phyloP scores from a whole-genome alignment of 1,284 basidiomycete species.

The Ceratobasidium sp. region DNA sequence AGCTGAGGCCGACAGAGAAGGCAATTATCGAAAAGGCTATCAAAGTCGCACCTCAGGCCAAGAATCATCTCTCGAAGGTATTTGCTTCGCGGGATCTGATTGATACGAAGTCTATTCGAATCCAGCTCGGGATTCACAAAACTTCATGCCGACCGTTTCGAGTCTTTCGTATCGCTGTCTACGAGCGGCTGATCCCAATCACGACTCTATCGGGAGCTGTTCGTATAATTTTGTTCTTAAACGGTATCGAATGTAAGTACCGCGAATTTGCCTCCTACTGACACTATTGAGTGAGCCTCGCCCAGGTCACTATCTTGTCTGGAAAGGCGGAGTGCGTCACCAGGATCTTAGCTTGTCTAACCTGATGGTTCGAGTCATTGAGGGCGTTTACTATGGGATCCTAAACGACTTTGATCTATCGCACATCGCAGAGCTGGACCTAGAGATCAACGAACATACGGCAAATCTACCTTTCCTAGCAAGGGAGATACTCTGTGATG shows the following conservation, averaged over 20 bases:
- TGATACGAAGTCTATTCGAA: not conserved
- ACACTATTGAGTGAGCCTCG: not conserved
- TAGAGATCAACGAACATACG: not conserved
- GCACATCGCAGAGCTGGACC: not conserved
- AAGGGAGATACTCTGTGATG: not conserved
- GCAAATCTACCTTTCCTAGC: not conserved
- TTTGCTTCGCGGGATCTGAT: not conserved
- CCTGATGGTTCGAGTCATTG: not conserved
- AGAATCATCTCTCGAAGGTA: not conserved
- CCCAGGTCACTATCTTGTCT: constrained; percentile 9
- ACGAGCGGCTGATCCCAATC: not conserved
- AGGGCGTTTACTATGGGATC: not conserved
- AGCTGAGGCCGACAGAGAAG: not conserved
- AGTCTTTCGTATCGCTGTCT: not conserved
- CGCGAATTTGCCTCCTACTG: too few relatives aligned
- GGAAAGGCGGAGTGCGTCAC: not conserved
- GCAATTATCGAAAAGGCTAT: not conserved
- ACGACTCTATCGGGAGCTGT: not conserved
- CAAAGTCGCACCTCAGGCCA: not conserved
- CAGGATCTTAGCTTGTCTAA: not conserved
- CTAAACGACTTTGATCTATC: constrained; percentile 16
- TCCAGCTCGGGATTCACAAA: not conserved
- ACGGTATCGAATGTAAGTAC: not conserved
- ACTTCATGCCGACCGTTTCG: not conserved
- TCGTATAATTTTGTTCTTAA: not conserved